These are phyloP conservation scores for Funneliformis caledonium DNA, from an alignment of 371 early-diverging fungal genomes.

Conservation along the genomic window DNA sequence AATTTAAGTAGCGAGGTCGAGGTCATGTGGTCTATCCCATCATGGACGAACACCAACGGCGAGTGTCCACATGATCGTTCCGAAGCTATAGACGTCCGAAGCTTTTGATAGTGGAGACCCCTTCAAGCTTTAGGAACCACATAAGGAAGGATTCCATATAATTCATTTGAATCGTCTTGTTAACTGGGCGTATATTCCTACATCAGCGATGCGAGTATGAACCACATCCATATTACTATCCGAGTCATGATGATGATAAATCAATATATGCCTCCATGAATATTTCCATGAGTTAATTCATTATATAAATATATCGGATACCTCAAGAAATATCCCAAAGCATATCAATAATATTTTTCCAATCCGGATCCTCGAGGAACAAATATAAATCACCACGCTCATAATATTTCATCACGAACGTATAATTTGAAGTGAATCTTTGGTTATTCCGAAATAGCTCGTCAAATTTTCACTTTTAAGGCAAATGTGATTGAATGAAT, in stretches of 20 bases:
- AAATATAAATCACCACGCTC: constrained; percentile 11
- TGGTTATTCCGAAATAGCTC: constrained; percentile 22
- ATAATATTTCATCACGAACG: constrained; percentile 34
- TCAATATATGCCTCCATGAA: constrained; percentile 29
- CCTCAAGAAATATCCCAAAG: constrained; percentile 23
- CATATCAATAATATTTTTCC: constrained; percentile 16
- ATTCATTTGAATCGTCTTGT: background rate
- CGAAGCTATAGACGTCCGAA: constrained; percentile 21
- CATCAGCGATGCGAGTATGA: constrained; percentile 1
- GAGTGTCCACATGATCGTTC: background rate
- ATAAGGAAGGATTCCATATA: constrained; percentile 16
- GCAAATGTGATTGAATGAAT: background rate
- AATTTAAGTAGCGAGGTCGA: background rate
- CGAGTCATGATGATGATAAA: background rate
- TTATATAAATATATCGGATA: background rate
- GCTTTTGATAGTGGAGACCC: background rate
- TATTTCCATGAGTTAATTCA: constrained; percentile 9
- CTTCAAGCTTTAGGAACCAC: constrained; percentile 6
- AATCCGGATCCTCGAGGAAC: background rate
- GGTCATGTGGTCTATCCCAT: background rate
- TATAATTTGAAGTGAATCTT: background rate
- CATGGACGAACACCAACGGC: background rate
- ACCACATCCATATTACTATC: background rate
- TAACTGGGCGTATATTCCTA: background rate
- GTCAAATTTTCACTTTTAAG: background rate